Conservation (phyloP, 345 rosid genomes). For the Balakata baccata region DNA sequence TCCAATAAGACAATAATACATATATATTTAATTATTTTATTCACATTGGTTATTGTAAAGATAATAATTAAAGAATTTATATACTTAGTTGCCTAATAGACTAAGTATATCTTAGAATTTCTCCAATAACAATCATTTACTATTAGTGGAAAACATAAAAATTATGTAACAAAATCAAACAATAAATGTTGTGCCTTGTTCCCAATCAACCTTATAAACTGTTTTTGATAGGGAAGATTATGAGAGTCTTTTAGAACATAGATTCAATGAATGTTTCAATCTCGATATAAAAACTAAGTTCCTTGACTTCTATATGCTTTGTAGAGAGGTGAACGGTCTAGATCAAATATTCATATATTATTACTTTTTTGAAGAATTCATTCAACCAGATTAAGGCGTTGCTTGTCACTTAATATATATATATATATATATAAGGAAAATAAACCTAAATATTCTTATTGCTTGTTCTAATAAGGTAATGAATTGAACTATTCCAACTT, state of each 20-base stretch:
- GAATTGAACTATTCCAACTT: slow-evolving; percentile 10
- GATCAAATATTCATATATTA: slow-evolving; percentile 35
- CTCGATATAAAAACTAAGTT: slow-evolving; percentile 5
- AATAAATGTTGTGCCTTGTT: too few relatives aligned
- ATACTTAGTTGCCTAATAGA: too few relatives aligned
- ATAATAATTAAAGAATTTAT: too few relatives aligned
- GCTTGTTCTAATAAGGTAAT: slow-evolving; percentile 16
- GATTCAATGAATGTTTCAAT: slow-evolving; percentile 29
- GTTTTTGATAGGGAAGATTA: too few relatives aligned
- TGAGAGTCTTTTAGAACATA: slow-evolving; percentile 12
- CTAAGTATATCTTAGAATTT: too few relatives aligned
- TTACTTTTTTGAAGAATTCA: slow-evolving; percentile 22
- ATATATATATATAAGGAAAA: slow-evolving; percentile 20
- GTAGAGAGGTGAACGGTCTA: slow-evolving; percentile 34
- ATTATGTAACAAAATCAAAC: too few relatives aligned
- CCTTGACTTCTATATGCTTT: slow-evolving; percentile 11
- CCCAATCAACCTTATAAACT: too few relatives aligned
- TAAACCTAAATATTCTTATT: background rate
- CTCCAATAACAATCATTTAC: too few relatives aligned
- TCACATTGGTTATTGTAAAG: too few relatives aligned
- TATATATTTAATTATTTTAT: too few relatives aligned
- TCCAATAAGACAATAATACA: too few relatives aligned
- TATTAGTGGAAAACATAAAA: too few relatives aligned
- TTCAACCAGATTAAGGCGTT: slow-evolving; percentile 28
- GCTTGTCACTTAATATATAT: slow-evolving; percentile 36